Evolutionary conservation across 495 filamentous ascomycete genomes (phyloP), one percentile per base, ranked within the genome.

Genomic region (Patellaria atrata): DNA sequence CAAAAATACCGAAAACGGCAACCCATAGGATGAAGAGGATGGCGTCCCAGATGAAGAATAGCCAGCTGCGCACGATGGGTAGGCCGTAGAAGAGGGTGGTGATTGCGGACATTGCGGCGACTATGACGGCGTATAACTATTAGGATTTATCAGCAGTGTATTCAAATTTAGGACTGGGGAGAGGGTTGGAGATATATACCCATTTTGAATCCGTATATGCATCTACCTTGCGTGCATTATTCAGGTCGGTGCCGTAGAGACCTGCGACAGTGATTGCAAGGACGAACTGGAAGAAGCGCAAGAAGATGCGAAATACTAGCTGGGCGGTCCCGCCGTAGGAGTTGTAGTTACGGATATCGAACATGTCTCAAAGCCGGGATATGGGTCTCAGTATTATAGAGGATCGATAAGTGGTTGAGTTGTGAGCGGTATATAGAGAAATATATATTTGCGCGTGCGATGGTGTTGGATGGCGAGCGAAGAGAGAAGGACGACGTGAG

Each of bases 1-100:
- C 85, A 54, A 92, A 91, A 19, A 83, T 48, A 15, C 82, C 83
- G 56, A 94, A 92, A 25, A 89, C 62, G 2, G 70, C 69, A 48
- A 79, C 67, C 78, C 77, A 92, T 10, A 91, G 61, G 19, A 84
- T 59, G 54, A 77, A 81, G 2, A 89, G 54, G 0, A 83, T 47
- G 19, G 59, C 47, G 54, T 82, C 82, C 80, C 79, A 84, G 23
- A 53, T 63, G 55, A 80, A 82, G 33, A 60, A 57, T 29, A 48
- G 53, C 22, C 51, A 69, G 25, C 65, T 63, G 38, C 74, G 64
- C 47, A 79, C 45, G 42, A 68, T 67, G 0, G 77, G 79, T 12
- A 79, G 42, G 17, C 70, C 52, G 53, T 75, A 79, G 26, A 79
- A 47, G 2, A 77, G n/a, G 5, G 68, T 57, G 0, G 77, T 77